Base-by-base conservation (phyloP, 1,284 basidiomycete genomes). In the Trametes sp. region DNA sequence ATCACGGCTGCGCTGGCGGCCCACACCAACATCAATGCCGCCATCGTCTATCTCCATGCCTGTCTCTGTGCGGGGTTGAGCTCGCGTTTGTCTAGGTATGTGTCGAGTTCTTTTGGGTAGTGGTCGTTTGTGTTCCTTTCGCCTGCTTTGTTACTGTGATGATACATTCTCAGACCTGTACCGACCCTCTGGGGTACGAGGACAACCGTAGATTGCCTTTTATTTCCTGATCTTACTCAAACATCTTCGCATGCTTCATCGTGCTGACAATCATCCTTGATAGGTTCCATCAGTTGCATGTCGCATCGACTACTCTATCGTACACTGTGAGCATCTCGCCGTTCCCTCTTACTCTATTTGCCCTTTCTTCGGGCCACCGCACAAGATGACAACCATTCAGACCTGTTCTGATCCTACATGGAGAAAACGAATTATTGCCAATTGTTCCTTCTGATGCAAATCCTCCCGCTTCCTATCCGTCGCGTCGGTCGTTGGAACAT, bases 21-120 rank as follows among this genome's bases (percentile, higher is more conserved):
- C 81, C 19, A 66, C 80, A 8, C 81, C 85, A 1, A 89, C 89
- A 0, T 78, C 87, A 24, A 73, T 83, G 72, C 71, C 72, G 8
- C 62, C 79, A 13, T 89, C 89, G 0, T 79, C 87, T 23, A 74
- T 83, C 0, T 79, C 87, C 23, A 74, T 83, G 71, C 71, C 72
- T 1, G 65, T 80, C 35, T 64, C 68, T 24, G 61, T 70, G 19
- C 59, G 45, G 57, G 67, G 54, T 13, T 73, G 64, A 72, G n/a
- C 8, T 24, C 45, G 49, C 31, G 48, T 26, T 38, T 66, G 19
- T 55, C 21, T 10, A 60, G 51, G 73, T 74, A 64, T 70, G 73
- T 69, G n/a, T 63, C 31, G 45, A 7, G 6, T 33, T 52, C 49
- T 58, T 31, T 52, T 58, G 11, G 38, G 10, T 33, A 13, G 21